Evolutionary conservation across 2,329 filamentous ascomycete genomes (phyloP), one percentile per base, ranked within the genome.

Genomic region (Aspergillus puulaauensis): DNA sequence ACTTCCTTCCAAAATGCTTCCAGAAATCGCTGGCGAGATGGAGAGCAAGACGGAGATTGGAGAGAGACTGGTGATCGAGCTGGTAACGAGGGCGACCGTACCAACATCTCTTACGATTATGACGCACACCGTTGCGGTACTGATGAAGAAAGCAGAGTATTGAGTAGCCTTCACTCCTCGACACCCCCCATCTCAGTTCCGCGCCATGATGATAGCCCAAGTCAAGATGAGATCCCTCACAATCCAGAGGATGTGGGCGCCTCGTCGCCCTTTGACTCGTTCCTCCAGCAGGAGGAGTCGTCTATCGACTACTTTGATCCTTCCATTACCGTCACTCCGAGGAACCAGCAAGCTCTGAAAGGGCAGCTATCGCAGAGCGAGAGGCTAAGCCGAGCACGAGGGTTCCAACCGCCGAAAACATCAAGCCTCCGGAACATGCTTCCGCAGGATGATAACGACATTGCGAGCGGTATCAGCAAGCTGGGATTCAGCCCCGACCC

Each of bases 141-240:
- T 70, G 71, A 76, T 72, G 67, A 73, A 69, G 72, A 74, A 64
- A 68, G 62, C 66, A 72, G 70, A 70, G 66, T 71, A 52, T 66
- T 75, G 63, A 74, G 63, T 62, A 71, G 73, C 61, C 65, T 75
- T 52, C 73, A 76, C 68, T 75, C 73, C 60, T 71, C 68, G 46
- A 79, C 77, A 40, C 75, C 75, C 59, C 77, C 77, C 33, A 77
- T 80, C 52, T 72, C 73, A 50, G 78, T 80, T n/a, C 77, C 77
- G 46, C 73, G 75, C 54, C 61, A 68, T 50, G 72, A 73, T 62
- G 73, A 76, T 40, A 61, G 64, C 17, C 23, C 60, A 3, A 60
- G 60, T 33, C 59, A 54, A 45, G 65, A 71, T 51, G 67, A 62
- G 43, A 76, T 68, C 41, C 71, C 72, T 15, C 71, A 75, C 57